A percentile compares a stretch with the other conserved stretches of the same genome.
These are phyloP conservation scores for Glycine tomentella DNA, from an alignment of 306 rosid species.

Conservation along the genomic window DNA sequence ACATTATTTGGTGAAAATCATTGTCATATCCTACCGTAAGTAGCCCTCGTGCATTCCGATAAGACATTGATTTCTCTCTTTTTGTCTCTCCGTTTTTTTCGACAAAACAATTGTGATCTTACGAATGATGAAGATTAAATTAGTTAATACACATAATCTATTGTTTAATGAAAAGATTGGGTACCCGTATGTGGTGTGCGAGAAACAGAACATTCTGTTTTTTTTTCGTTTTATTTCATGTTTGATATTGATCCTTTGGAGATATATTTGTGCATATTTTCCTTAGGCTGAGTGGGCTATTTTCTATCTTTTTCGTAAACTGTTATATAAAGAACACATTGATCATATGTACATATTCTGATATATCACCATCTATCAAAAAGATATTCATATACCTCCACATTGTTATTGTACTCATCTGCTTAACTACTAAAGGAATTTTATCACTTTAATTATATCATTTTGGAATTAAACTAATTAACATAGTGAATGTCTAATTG, in stretches of 20 bases:
- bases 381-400: not conserved
- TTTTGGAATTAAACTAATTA: not conserved
- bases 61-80: constrained; percentile 29
- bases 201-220: constrained; percentile 9
- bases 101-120: not conserved
- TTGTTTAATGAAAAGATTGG: not conserved
- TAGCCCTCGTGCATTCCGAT: constrained; percentile 18
- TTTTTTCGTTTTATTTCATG: not conserved
- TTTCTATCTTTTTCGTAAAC: not conserved
- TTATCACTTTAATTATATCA: constrained; percentile 1
- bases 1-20: constrained; percentile 41
- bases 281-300: not conserved
- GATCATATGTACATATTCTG: constrained; percentile 12
- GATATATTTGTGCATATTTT: not conserved
- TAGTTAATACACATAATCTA: not conserved
- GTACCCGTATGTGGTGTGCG: not conserved
- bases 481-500: not conserved
- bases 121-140: constrained; percentile 1
- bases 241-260: not conserved
- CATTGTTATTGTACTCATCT: not conserved
- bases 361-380: not conserved
- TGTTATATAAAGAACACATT: not conserved
- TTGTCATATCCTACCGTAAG: constrained; percentile 26
- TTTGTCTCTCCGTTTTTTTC: constrained; percentile 21
- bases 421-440: not conserved